phyloP scores from a whole-genome alignment of 2,329 filamentous ascomycete genomes.

The Fonsecaea multimorphosa region DNA sequence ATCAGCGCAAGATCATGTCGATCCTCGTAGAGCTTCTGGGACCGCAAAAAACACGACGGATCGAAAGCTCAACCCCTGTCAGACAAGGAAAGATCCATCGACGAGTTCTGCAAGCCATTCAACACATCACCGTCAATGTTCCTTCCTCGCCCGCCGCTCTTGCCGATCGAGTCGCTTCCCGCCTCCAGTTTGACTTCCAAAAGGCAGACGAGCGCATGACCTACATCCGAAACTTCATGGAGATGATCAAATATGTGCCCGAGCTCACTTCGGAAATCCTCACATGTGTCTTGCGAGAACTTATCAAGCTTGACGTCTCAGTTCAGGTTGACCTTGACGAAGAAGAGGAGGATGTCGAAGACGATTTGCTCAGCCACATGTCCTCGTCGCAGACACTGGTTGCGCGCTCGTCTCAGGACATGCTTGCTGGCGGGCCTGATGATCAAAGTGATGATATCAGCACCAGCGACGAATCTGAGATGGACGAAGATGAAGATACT shows the following conservation, averaged over 20 bases:
- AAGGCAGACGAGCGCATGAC: slow-evolving; percentile 78
- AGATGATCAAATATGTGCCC: slow-evolving; percentile 76
- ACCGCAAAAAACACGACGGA: slow-evolving; percentile 59
- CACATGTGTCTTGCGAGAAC: slow-evolving; percentile 79
- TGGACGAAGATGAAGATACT: slow-evolving; percentile 67
- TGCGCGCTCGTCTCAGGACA: slow-evolving; percentile 45
- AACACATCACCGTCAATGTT: slow-evolving; percentile 78
- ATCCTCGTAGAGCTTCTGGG: slow-evolving; percentile 83
- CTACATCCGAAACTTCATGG: slow-evolving; percentile 86
- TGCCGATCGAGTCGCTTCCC: slow-evolving; percentile 67
- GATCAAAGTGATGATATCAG: slow-evolving; percentile 43
- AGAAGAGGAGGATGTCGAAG: slow-evolving; percentile 83
- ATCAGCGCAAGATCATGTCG: slow-evolving; percentile 73
- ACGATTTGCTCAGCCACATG: slow-evolving; percentile 69
- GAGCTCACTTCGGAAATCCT: slow-evolving; percentile 80
- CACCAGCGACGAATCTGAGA: slow-evolving; percentile 70
- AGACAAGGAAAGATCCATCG: slow-evolving; percentile 69
- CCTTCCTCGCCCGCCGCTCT: slow-evolving; percentile 77
- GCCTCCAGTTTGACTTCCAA: slow-evolving; percentile 79
- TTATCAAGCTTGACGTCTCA: slow-evolving; percentile 94
- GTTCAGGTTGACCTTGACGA: slow-evolving; percentile 94
- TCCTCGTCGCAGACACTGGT: slow-evolving; percentile 39
- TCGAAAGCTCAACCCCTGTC: slow-evolving; percentile 64
- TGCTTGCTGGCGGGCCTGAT: slow-evolving; percentile 60
- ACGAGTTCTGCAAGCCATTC: slow-evolving; percentile 76